Conservation (phyloP, 305 asterid genomes). For the Solanum hybrid region DNA sequence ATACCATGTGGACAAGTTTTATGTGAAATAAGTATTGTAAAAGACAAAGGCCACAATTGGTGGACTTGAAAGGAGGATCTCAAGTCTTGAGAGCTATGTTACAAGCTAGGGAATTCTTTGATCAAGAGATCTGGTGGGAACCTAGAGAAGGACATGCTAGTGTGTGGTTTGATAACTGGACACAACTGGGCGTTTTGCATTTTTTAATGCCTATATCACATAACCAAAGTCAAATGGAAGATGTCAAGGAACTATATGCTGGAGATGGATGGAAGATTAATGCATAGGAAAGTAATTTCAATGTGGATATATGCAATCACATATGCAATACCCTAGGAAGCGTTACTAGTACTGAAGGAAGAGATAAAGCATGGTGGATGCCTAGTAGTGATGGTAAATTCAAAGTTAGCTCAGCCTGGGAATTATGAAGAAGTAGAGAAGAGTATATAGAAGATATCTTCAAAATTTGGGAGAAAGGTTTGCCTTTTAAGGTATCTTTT, state of each 20-base stretch:
- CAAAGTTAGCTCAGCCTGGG: not conserved
- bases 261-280: not conserved
- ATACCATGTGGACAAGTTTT: not conserved
- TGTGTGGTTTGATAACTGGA: not conserved
- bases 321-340: not conserved
- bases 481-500: not conserved
- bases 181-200: not conserved
- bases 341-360: too few species aligned
- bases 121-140: not conserved
- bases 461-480: not conserved
- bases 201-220: not conserved
- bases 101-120: not conserved
- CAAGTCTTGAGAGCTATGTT: not conserved
- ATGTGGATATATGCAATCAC: not conserved
- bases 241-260: not conserved
- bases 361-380: not conserved
- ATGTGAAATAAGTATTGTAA: not conserved
- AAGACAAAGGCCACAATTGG: not conserved
- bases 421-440: not conserved
- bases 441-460: not conserved
- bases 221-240: not conserved
- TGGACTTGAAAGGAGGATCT: not conserved
- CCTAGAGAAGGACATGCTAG: not conserved
- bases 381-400: not conserved
- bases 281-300: not conserved